Percentiles rank a stretch among this genome's conserved stretches.
Conservation (phyloP, 108 stramenopile species). For the Seminavis robusta region DNA sequence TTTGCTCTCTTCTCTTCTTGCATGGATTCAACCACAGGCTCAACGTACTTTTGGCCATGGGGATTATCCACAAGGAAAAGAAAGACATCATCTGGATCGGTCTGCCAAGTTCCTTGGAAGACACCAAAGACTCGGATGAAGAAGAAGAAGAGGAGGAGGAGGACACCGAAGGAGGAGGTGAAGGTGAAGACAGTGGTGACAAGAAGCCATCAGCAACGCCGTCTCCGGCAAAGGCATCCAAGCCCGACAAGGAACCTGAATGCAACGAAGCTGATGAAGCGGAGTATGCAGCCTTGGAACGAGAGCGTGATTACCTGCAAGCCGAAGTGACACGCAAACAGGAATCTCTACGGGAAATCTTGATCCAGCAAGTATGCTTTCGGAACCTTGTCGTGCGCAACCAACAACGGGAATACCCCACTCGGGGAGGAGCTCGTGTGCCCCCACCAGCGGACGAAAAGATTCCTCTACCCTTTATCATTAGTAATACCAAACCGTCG, state of each 20-base stretch:
- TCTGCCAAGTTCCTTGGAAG: slow-evolving; percentile 41
- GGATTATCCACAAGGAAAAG: slow-evolving; percentile 90
- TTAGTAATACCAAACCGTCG: slow-evolving; percentile 75
- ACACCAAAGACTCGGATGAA: slow-evolving; percentile 35
- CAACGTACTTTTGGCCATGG: slow-evolving; percentile 96
- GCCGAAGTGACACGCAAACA: slow-evolving; percentile 60
- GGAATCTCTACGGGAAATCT: slow-evolving; percentile 72
- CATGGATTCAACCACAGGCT: no score
- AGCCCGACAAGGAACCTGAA: no score
- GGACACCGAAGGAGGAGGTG: slow-evolving; percentile 48
- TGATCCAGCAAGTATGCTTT: slow-evolving; percentile 87
- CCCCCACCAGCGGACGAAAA: slow-evolving; percentile 29
- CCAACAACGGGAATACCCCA: slow-evolving; percentile 18
- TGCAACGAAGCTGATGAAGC: no score
- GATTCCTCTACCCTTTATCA: slow-evolving; percentile 91
- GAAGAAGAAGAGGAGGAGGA: no score
- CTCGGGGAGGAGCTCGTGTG: no score
- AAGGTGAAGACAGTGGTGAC: no score
- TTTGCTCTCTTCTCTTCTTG: no score
- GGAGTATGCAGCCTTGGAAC: slow-evolving; percentile 29
- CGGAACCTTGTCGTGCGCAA: slow-evolving; percentile 79
- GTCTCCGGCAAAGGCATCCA: no score
- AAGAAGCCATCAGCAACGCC: no score
- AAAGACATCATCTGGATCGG: slow-evolving; percentile 88
- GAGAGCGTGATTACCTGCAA: slow-evolving; percentile 34